Conservation (phyloP, 805 yeast species). For the Sporopachydermia quercuum region DNA sequence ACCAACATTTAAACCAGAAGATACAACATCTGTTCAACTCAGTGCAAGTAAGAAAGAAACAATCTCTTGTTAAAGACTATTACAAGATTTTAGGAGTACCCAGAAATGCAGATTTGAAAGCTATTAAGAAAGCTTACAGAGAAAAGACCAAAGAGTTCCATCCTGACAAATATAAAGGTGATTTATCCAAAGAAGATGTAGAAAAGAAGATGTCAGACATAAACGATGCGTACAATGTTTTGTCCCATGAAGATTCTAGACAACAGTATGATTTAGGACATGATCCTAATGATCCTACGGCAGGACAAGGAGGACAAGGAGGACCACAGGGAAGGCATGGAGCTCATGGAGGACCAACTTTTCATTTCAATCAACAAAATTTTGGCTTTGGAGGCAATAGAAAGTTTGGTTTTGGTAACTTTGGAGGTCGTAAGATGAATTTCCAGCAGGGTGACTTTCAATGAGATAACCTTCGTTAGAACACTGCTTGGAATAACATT, state of each 20-base stretch:
- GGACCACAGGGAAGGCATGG: background rate
- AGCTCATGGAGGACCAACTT: background rate
- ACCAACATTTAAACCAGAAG: constrained; percentile 6
- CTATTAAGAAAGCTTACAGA: constrained; percentile 72
- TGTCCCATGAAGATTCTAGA: constrained; percentile 50
- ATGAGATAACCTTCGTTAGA: too few species aligned
- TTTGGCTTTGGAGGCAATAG: background rate
- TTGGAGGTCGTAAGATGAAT: too few species aligned
- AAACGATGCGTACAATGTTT: constrained; percentile 82
- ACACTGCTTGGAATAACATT: too few species aligned
- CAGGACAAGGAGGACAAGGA: constrained; percentile 2
- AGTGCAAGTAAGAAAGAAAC: constrained; percentile 16
- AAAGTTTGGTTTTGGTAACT: background rate
- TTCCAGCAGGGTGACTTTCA: too few species aligned
- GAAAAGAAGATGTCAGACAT: constrained; percentile 83
- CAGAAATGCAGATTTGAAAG: constrained; percentile 49
- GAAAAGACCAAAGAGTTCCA: constrained; percentile 67
- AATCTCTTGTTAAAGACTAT: constrained; percentile 44
- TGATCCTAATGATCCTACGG: constrained; percentile 31
- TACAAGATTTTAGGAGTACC: constrained; percentile 64
- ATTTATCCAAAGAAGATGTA: constrained; percentile 48
- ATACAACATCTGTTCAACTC: constrained; percentile 13
- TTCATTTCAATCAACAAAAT: too few species aligned
- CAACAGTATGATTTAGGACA: constrained; percentile 49
- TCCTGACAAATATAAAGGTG: constrained; percentile 80